A percentile compares a stretch with the other conserved stretches of the same genome.
These are phyloP conservation scores for Ceratocystis ficicola DNA, from an alignment of 2,329 filamentous ascomycete species.

Conservation along the genomic window DNA sequence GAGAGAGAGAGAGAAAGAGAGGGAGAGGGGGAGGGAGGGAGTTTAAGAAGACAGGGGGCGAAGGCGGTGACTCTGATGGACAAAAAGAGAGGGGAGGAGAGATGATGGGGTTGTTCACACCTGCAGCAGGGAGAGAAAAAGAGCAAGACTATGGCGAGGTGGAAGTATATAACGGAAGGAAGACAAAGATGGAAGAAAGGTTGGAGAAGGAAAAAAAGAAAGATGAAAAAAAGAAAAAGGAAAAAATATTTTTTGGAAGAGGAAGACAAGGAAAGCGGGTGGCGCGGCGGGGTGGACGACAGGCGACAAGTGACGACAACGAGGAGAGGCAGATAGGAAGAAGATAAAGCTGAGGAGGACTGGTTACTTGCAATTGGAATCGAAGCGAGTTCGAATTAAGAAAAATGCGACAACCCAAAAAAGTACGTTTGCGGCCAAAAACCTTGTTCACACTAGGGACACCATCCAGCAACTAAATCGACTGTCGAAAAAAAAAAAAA, in stretches of 20 bases:
- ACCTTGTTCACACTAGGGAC: too few relatives aligned
- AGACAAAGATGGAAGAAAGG: neutral
- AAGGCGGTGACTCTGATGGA: too few relatives aligned
- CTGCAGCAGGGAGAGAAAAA: neutral
- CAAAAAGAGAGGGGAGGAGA: too few relatives aligned
- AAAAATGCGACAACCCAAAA: too few relatives aligned
- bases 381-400: conserved; percentile 1
- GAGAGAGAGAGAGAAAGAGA: neutral
- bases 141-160: neutral
- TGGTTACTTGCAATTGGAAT: conserved; percentile 1
- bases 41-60: neutral
- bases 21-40: neutral
- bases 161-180: neutral
- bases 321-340: neutral
- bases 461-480: too few relatives aligned
- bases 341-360: neutral
- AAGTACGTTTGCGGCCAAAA: neutral
- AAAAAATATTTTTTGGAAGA: neutral
- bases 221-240: neutral
- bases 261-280: conserved; percentile 2
- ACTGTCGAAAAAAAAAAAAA: neutral
- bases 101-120: too few relatives aligned
- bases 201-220: conserved; percentile 9
- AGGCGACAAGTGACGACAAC: neutral
- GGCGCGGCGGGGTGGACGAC: neutral